Conservation (phyloP, 495 filamentous ascomycete genomes). For the Chlorociboria aeruginascens region DNA sequence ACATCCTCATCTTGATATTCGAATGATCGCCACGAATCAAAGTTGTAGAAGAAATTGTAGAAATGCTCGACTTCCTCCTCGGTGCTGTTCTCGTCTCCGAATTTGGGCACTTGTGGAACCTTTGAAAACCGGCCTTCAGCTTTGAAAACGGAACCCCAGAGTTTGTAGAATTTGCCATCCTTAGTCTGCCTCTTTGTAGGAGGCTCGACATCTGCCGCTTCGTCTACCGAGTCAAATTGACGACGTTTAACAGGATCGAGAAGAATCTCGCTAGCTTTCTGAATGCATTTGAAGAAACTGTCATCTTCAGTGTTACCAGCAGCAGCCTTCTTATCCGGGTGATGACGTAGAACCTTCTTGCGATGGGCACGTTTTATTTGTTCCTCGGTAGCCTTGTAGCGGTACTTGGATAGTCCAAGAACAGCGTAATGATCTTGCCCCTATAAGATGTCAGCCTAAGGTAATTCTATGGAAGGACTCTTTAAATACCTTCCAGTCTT, state of each 20-base stretch:
- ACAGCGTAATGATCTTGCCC: conserved; percentile 97
- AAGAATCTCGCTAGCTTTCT: conserved; percentile 91
- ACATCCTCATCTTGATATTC: conserved; percentile 99
- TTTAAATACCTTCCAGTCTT: conserved; percentile 89
- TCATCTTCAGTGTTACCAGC: conserved; percentile 81
- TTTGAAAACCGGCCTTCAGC: conserved; percentile 88
- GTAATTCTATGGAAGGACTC: background rate
- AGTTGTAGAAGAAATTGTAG: conserved; percentile 99
- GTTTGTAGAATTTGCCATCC: conserved; percentile 88
- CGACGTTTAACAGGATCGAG: conserved; percentile 84
- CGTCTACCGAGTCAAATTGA: conserved; percentile 94
- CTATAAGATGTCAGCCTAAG: conserved; percentile 33
- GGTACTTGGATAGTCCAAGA: conserved; percentile 83
- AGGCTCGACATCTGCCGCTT: conserved; percentile 80
- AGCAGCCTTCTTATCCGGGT: conserved; percentile 97
- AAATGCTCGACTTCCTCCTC: conserved; percentile 85
- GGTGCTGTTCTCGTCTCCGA: conserved; percentile 75
- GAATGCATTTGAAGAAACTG: conserved; percentile 99
- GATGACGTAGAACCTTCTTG: conserved; percentile 98
- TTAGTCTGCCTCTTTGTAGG: conserved; percentile 78
- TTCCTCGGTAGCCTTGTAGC: conserved; percentile 83
- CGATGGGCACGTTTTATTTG: conserved; percentile 98
- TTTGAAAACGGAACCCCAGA: conserved; percentile 79
- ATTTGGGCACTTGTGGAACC: conserved; percentile 68
- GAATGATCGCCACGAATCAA: conserved; percentile 94